Evolutionary conservation across 805 yeast species (phyloP), one percentile per base, ranked within the genome.

Genomic region (Tetrapisispora taiwanensis): DNA sequence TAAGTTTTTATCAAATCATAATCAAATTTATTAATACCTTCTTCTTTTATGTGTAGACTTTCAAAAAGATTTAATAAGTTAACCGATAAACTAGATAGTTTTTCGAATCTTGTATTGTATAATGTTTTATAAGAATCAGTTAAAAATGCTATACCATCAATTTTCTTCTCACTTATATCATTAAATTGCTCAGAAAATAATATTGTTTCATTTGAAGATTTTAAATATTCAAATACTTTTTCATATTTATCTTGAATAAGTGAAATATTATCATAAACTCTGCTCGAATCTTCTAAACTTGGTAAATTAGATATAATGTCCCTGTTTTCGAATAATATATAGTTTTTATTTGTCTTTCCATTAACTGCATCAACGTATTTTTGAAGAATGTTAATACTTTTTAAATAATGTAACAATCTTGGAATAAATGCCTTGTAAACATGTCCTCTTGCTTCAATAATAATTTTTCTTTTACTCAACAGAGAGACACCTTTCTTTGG

Each of bases 401-500:
- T 39, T n/a, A 65, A 30, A 44, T 50, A 66, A 15, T 40, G 48
- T 18, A 51, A 18, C 6, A 67, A 42, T 41, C 57, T 52, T 3
- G 63, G 63, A 30, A 58, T 51, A 46, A 65, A 68, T 4, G 54
- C 56, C 10, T 50, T 54, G 44, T 63, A 48, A 5, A 69, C 60
- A 41, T 50, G 61, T 20, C 48, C 55, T 46, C 59, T 59, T 4
- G 66, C 67, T 3, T 59, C 50, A 7, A 50, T 48, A 22, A 69
- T 48, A 3, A 63, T 52, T 31, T 63, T 63, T 38, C 60, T 58
- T 41, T 63, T 54, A 36, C 56, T 63, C 30, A 69, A 53, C 15
- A 68, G 46, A 0, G 71, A 60, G 5, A 66, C 49, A 10, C 59
- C 63, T 30, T 63, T 62, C 36, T 56, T 60, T 5, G 67, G 68